Percentiles rank a stretch among this genome's conserved stretches.
Conservation (phyloP, 495 filamentous ascomycete genomes). For the Cryomyces antarcticus region DNA sequence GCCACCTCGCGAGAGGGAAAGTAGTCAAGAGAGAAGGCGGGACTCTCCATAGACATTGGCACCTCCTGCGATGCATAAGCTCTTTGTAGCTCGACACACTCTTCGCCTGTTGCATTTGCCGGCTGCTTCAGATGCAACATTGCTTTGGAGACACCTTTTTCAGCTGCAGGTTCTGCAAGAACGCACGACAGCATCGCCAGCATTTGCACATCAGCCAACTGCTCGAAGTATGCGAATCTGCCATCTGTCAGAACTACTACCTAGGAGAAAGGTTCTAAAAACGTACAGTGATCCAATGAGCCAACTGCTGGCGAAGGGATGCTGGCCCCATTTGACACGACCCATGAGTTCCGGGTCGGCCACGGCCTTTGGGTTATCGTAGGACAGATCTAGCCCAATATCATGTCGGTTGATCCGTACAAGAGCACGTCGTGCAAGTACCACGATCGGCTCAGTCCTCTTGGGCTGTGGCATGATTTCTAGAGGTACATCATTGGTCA, state of each 20-base stretch:
- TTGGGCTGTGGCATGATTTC: constrained; percentile 33
- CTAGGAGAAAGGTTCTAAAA: background rate
- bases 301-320: constrained; percentile 55
- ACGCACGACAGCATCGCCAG: constrained; percentile 86
- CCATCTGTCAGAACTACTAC: constrained; percentile 12
- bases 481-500: constrained; percentile 55
- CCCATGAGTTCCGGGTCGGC: constrained; percentile 20
- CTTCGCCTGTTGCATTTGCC: no score
- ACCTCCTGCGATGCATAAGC: constrained; percentile 16
- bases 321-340: constrained; percentile 65
- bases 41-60: constrained; percentile 42
- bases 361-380: constrained; percentile 18
- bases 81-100: no score
- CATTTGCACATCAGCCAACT: constrained; percentile 72
- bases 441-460: constrained; percentile 33
- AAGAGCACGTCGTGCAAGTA: constrained; percentile 32
- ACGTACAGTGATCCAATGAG: constrained; percentile 34
- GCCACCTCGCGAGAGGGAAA: constrained; percentile 40
- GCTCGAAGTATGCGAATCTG: constrained; percentile 57
- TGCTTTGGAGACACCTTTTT: constrained; percentile 9
- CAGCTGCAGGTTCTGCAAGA: constrained; percentile 39
- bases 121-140: constrained; percentile 16
- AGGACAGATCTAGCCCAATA: constrained; percentile 28
- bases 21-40: constrained; percentile 46
- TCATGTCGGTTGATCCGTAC: constrained; percentile 18